Percentiles rank a stretch among this genome's conserved stretches.
These are phyloP conservation scores for Candida hispaniensis DNA, from an alignment of 805 yeast species.

Conservation along the genomic window DNA sequence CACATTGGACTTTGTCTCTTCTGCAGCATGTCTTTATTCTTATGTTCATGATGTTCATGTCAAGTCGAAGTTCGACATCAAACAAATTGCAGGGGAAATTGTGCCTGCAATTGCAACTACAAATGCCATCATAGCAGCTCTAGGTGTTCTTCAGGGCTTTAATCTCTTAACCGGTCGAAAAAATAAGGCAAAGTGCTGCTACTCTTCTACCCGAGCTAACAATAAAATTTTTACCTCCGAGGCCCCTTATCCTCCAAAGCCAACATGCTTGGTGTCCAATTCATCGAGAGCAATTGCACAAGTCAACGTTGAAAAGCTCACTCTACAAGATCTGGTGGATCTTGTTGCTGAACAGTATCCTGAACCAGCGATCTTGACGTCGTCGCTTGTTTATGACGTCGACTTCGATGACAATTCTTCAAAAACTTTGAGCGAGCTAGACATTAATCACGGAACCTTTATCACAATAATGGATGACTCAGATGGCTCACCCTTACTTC, in stretches of 20 bases:
- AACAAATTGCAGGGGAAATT: slow-evolving; percentile 92
- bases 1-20: slow-evolving; percentile 75
- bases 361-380: slow-evolving; percentile 43
- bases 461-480: slow-evolving; percentile 72
- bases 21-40: slow-evolving; percentile 75
- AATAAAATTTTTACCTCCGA: slow-evolving; percentile 60
- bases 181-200: slow-evolving; percentile 34
- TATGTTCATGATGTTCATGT: slow-evolving; percentile 55
- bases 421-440: slow-evolving; percentile 40
- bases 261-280: slow-evolving; percentile 55
- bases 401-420: slow-evolving; percentile 71
- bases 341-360: slow-evolving; percentile 37
- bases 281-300: slow-evolving; percentile 29
- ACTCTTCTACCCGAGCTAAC: slow-evolving; percentile 40
- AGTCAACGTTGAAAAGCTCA: slow-evolving; percentile 33
- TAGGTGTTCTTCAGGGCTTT: slow-evolving; percentile 65
- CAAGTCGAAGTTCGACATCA: slow-evolving; percentile 74
- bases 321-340: slow-evolving; percentile 34
- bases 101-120: slow-evolving; percentile 98
- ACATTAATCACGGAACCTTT: slow-evolving; percentile 49
- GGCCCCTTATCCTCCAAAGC: slow-evolving; percentile 48
- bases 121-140: slow-evolving; percentile 89
- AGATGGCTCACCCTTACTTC: slow-evolving; percentile 43
- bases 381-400: slow-evolving; percentile 63
- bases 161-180: slow-evolving; percentile 27